A percentile compares a stretch with the other conserved stretches of the same genome.
phyloP scores from a whole-genome alignment of 2,329 filamentous ascomycete genomes.

The Arthrocladium fulminans region DNA sequence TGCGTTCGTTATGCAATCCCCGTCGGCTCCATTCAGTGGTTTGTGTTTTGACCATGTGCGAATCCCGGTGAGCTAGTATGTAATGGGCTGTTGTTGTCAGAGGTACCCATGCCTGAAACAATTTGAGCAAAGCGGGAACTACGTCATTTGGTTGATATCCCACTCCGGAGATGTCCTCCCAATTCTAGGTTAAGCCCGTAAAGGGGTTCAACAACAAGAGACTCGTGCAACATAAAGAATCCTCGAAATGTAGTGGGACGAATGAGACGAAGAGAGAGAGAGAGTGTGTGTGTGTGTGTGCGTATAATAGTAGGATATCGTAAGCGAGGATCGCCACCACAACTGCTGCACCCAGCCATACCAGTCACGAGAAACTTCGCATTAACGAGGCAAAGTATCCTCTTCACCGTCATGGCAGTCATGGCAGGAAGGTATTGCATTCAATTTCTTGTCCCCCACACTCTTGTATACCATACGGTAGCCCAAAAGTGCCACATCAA shows the following conservation, averaged over 20 bases:
- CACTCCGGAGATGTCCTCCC: neutral
- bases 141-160: neutral
- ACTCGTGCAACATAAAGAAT: too few relatives aligned
- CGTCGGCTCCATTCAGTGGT: too few relatives aligned
- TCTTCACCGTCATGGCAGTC: neutral
- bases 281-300: too few relatives aligned
- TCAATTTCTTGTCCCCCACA: constrained; percentile 3
- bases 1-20: too few relatives aligned
- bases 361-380: neutral
- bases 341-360: neutral
- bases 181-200: too few relatives aligned
- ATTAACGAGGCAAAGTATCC: neutral
- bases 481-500: constrained; percentile 38
- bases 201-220: too few relatives aligned
- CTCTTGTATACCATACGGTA: constrained; percentile 14
- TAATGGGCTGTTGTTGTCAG: neutral
- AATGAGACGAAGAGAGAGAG: too few relatives aligned
- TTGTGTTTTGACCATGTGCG: too few relatives aligned
- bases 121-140: neutral
- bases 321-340: too few relatives aligned
- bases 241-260: too few relatives aligned
- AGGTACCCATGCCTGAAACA: too few relatives aligned
- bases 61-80: neutral
- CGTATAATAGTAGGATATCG: too few relatives aligned
- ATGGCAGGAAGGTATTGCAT: constrained; percentile 5